Conservation (phyloP, 2,329 filamentous ascomycete species). For the Karstenula rhodostoma region DNA sequence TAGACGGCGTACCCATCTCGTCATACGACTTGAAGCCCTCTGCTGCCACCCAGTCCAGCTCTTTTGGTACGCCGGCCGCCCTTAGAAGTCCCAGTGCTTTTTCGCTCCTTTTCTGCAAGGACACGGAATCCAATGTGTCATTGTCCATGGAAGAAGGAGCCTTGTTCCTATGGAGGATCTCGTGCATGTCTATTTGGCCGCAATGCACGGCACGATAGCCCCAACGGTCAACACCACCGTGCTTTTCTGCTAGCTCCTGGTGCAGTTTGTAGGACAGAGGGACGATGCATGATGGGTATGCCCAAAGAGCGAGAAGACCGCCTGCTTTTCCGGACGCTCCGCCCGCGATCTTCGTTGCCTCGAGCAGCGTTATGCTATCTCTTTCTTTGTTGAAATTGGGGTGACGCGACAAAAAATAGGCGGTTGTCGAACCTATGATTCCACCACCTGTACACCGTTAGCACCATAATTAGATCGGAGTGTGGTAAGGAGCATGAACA, state of each 20-base stretch:
- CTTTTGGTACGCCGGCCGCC: conserved; percentile 71
- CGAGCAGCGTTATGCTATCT: conserved; percentile 84
- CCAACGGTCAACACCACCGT: conserved; percentile 81
- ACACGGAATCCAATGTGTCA: conserved; percentile 53
- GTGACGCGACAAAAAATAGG: conserved; percentile 90
- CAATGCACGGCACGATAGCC: conserved; percentile 84
- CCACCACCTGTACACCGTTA: conserved; percentile 71
- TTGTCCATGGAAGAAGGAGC: conserved; percentile 23
- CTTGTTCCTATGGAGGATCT: conserved; percentile 46
- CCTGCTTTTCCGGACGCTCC: conserved; percentile 95
- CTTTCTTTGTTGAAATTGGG: conserved; percentile 76
- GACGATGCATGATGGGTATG: conserved; percentile 84
- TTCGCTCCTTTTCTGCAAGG: conserved; percentile 63
- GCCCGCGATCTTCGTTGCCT: conserved; percentile 85
- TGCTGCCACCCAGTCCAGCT: conserved; percentile 84
- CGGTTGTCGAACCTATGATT: conserved; percentile 89
- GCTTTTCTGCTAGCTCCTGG: conserved; percentile 74
- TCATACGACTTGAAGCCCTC: conserved; percentile 75
- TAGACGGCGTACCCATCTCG: conserved; percentile 80
- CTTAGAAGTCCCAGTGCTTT: conserved; percentile 61
- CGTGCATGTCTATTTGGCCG: conserved; percentile 68
- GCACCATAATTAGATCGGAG: not conserved
- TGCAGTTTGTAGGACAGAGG: conserved; percentile 87
- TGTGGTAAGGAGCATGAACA: not conserved
- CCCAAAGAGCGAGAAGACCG: conserved; percentile 88